Conservation (phyloP, 805 yeast species). For the Wickerhamiella hasegawae region DNA sequence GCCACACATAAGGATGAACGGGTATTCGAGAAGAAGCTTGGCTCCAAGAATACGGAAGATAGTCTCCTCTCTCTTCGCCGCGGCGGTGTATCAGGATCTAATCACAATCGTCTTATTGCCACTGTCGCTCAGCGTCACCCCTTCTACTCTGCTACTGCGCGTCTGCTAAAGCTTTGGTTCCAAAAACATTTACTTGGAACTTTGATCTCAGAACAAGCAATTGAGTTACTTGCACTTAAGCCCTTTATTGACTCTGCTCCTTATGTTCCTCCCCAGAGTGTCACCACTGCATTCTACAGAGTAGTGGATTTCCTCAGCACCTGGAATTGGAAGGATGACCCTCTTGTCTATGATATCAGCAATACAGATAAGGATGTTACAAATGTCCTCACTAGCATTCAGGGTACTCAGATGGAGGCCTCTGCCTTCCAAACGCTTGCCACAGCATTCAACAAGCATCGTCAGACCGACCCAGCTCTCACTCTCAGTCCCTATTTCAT, state of each 20-base stretch:
- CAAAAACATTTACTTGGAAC: slow-evolving; percentile 60
- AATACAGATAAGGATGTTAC: neutral
- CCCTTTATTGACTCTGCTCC: slow-evolving; percentile 82
- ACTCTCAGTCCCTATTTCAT: slow-evolving; percentile 65
- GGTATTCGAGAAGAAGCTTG: slow-evolving; percentile 36
- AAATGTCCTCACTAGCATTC: slow-evolving; percentile 7
- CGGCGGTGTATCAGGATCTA: slow-evolving; percentile 34
- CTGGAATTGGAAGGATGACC: slow-evolving; percentile 94
- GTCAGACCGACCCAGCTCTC: slow-evolving; percentile 71
- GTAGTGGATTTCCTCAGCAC: slow-evolving; percentile 49
- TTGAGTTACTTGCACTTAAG: slow-evolving; percentile 68
- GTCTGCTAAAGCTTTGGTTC: slow-evolving; percentile 81
- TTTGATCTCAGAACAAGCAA: slow-evolving; percentile 61
- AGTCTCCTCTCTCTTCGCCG: slow-evolving; percentile 28
- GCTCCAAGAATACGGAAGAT: slow-evolving; percentile 6
- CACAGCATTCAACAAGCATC: slow-evolving; percentile 45
- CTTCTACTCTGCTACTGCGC: slow-evolving; percentile 59
- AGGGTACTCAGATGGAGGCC: slow-evolving; percentile 31
- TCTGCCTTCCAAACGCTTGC: slow-evolving; percentile 46
- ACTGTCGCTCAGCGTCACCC: slow-evolving; percentile 57
- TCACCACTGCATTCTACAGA: slow-evolving; percentile 67
- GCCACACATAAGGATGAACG: slow-evolving; percentile 69
- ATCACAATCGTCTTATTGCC: slow-evolving; percentile 69
- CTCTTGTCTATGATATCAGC: slow-evolving; percentile 64
- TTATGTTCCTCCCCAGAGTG: slow-evolving; percentile 63